Evolutionary conservation across 805 yeast genomes (phyloP), one percentile per base, ranked within the genome.

Genomic region (Teunomyces panamensis): DNA sequence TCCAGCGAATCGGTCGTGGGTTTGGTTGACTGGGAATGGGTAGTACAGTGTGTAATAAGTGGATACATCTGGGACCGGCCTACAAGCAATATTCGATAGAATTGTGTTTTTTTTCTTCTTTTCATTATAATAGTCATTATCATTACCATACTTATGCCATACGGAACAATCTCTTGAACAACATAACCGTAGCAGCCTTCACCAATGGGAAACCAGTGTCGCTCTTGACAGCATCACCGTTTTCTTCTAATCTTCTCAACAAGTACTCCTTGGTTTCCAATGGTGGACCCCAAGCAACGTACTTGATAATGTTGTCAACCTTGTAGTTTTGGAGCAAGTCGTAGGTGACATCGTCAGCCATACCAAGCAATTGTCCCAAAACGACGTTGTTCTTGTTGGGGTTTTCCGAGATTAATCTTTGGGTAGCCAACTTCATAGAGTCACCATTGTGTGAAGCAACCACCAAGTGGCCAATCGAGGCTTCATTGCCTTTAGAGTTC

Each of bases 271-370:
- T 89, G 49, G 97, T 90, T 70, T 92, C 97, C 56, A 81, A 69
- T 47, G 96, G 95, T 30, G 97, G 97, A 8, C 97, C 97, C 97
- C 97, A 91, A 13, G 97, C 96, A 52, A 91, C 97, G 64, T 92
- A 91, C 71, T 92, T 92, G 69, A 92, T 84, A 46, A 91, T 84
- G 60, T 89, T 89, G 51, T 77, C 81, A 39, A 80, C 87, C 39
- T 80, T 75, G 55, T 86, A 80, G 42, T 82, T 74, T 35, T 75
- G 69, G 48, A 88, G 80, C 59, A 91, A 76, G 56, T 87, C 89
- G 63, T 78, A 77, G 24, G 97, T 89, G 51, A 88, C 80, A 59
- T 86, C 85, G 67, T 91, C 98, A 44, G 96, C 95, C 97, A 91
- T 92, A 32, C 98, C 98, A 62, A 92, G 73, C 54, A 91, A 79